phyloP scores from a whole-genome alignment of 176 grass and related monocot species.

The Urochloa ruziziensis region DNA sequence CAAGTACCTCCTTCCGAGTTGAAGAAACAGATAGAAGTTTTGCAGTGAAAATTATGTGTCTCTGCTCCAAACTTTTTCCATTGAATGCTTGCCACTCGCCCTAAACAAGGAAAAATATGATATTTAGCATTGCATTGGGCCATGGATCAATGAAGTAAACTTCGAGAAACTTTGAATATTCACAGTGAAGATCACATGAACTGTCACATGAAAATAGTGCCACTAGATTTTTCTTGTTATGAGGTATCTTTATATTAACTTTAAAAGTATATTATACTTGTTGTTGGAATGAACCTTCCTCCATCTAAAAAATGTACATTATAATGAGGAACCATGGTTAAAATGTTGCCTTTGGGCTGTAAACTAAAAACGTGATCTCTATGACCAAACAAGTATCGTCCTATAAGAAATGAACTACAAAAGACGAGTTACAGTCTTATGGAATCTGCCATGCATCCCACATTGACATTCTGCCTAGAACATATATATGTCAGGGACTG shows the following conservation, averaged over 20 bases:
- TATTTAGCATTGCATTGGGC: background rate
- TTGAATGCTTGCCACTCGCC: conserved; percentile 71
- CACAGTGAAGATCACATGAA: background rate
- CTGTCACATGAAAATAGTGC: background rate
- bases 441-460: conserved; percentile 3
- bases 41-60: conserved; percentile 56
- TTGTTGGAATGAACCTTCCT: background rate
- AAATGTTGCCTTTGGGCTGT: background rate
- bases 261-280: background rate
- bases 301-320: background rate
- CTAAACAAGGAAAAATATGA: conserved; percentile 37
- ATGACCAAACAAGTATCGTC: background rate
- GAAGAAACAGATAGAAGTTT: conserved; percentile 44
- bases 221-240: background rate
- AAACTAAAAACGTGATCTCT: background rate
- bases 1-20: conserved; percentile 56
- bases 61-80: conserved; percentile 52
- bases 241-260: background rate
- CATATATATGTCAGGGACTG: background rate
- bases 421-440: background rate
- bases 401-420: background rate
- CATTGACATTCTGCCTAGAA: background rate
- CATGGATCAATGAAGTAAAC: background rate
- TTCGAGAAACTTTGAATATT: background rate
- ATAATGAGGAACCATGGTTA: background rate